Base-by-base conservation (phyloP, 768 basidiomycete species). In the Lyophyllum decastes region DNA sequence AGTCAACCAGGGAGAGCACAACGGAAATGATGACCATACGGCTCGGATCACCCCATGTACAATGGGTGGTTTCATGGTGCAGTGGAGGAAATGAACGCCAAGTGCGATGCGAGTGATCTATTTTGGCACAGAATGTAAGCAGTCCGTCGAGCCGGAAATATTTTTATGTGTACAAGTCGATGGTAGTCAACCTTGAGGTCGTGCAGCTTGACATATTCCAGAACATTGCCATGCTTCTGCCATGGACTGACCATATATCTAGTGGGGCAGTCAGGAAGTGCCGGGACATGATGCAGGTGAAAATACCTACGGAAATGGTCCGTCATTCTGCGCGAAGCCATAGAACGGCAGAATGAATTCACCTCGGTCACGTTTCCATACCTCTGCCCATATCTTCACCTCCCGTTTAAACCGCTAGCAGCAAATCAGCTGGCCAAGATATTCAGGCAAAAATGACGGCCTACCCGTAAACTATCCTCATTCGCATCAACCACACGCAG, bases 241-340 rank as follows among this genome's bases (percentile, higher is more conserved):
- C 83, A 85, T 22, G 83, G 84, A 61, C 80, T 83, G 40, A 85
- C 77, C 71, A 85, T 82, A 59, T 81, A 84, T 33, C 83, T 83
- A 52, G 30, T 46, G 21, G 35, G 11, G 22, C 21, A 49, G 8
- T 27, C 68, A 10, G 63, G 46, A 44, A 26, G 48, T 0, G 11
- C n/a, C 12, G 43, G 19, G n/a, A 26, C 22, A 12, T 1, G 33
- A 25, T n/a, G 12, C 17, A 50, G 2, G 47, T 12, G 24, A 30
- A 47, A 22, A 53, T 40, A 63, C 77, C 51, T 61, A 84, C 78
- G 84, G 84, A 55, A 80, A 84, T 17, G 83, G 84, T 0, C 82
- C 82, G 58, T 84, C 82, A n/a, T 72, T 73, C 58, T 79, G 79
- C 55, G 81, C 80, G 60, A 80, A 83, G 0, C 84, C 84, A 59